Evolutionary conservation across 352 stramenopile species (phyloP).

Genomic region (Phytophthora ramorum): DNA sequence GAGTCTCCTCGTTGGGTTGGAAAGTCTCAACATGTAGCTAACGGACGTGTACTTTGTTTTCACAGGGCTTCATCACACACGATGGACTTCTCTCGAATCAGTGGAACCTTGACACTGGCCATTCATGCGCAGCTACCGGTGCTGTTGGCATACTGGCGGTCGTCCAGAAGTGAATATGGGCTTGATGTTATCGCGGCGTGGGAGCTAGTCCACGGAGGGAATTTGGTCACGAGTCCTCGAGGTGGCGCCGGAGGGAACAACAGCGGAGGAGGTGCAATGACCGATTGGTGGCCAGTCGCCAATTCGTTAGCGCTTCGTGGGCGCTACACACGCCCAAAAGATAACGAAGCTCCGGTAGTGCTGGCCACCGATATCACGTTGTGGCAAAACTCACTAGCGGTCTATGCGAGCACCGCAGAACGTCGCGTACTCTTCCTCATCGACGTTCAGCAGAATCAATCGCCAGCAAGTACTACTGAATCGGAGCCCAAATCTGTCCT

Average conservation of each 20-base stretch:
- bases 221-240: conserved; percentile 33
- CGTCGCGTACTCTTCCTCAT: conserved; percentile 32
- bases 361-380: conserved; percentile 23
- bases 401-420: conserved; percentile 34
- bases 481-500: conserved; percentile 15
- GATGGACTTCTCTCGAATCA: conserved; percentile 60
- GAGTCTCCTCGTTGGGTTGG: neutral
- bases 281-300: conserved; percentile 34
- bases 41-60: neutral
- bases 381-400: conserved; percentile 38
- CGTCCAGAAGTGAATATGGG: conserved; percentile 21
- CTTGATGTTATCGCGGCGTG: conserved; percentile 32
- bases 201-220: conserved; percentile 30
- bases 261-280: conserved; percentile 30
- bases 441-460: conserved; percentile 20
- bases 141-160: conserved; percentile 56
- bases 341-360: conserved; percentile 4
- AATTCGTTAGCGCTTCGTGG: conserved; percentile 15
- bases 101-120: conserved; percentile 47
- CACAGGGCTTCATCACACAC: conserved; percentile 49
- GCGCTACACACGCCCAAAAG: neutral
- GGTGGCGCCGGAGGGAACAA: conserved; percentile 35
- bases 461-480: neutral
- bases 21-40: neutral
- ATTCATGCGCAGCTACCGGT: conserved; percentile 55